Evolutionary conservation across 2,329 filamentous ascomycete genomes (phyloP).

Genomic region (Ilyonectria sp.): DNA sequence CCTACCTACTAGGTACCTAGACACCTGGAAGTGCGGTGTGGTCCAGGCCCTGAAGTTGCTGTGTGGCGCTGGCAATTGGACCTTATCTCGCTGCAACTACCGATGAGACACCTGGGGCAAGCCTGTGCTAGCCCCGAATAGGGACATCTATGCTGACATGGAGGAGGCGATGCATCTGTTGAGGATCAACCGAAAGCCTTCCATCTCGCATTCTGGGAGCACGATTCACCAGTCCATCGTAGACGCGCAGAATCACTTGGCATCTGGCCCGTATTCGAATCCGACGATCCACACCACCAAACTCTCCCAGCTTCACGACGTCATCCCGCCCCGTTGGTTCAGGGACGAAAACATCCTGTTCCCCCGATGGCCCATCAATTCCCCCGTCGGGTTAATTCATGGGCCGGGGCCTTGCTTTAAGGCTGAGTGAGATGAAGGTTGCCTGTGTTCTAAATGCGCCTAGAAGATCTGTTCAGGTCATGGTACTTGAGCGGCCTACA

Average conservation of each 20-base stretch:
- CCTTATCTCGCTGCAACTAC: slow-evolving; percentile 1
- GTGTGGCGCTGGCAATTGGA: slow-evolving; percentile 2
- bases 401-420: not conserved
- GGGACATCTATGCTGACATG: not conserved
- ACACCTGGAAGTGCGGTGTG: not conserved
- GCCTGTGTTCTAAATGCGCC: no score
- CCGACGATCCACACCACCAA: not conserved
- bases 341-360: not conserved
- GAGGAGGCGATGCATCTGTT: not conserved
- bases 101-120: not conserved
- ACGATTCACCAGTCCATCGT: not conserved
- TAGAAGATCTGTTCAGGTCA: no score
- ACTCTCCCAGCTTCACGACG: not conserved
- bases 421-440: no score
- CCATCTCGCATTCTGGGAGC: no score
- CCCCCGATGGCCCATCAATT: not conserved
- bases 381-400: slow-evolving; percentile 5
- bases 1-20: no score
- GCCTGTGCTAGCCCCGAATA: not conserved
- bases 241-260: not conserved
- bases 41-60: not conserved
- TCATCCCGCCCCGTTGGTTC: not conserved
- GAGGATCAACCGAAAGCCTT: not conserved
- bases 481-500: no score
- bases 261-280: not conserved